Conservation (phyloP, 164 flowering plant genomes). For the Annona squamosa region DNA sequence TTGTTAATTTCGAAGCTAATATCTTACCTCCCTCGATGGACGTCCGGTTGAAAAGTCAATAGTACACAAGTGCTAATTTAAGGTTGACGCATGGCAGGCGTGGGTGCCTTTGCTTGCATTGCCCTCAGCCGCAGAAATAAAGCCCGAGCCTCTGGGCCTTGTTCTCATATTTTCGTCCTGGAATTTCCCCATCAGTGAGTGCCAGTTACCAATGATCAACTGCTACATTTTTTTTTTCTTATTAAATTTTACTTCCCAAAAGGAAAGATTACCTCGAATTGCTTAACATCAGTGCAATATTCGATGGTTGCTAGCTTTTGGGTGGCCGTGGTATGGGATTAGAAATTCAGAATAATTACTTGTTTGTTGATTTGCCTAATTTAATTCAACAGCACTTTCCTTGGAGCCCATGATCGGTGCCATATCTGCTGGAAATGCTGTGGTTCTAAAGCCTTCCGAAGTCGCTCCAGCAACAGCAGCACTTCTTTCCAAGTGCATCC, state of each 20-base stretch:
- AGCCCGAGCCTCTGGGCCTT: conserved; percentile 78
- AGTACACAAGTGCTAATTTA: too few relatives aligned
- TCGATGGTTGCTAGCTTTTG: too few relatives aligned
- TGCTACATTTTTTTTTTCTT: not conserved
- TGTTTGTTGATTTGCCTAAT: not conserved
- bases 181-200: conserved; percentile 76
- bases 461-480: conserved; percentile 57
- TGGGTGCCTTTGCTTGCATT: conserved; percentile 43
- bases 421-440: conserved; percentile 75
- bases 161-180: conserved; percentile 70
- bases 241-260: not conserved
- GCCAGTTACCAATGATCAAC: not conserved
- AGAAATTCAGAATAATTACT: too few relatives aligned
- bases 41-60: too few relatives aligned
- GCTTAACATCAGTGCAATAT: too few relatives aligned
- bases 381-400: conserved; percentile 38
- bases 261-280: too few relatives aligned
- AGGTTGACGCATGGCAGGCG: conserved; percentile 28
- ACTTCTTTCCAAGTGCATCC: conserved; percentile 46
- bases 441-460: conserved; percentile 81
- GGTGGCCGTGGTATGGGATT: too few relatives aligned
- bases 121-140: conserved; percentile 55
- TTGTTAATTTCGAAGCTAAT: not conserved
- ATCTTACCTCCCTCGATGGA: not conserved
- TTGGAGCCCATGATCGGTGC: conserved; percentile 90